Percentiles rank a stretch among this genome's conserved stretches.
Conservation (phyloP, 2,329 filamentous ascomycete species). For the Byssothecium circinans region DNA sequence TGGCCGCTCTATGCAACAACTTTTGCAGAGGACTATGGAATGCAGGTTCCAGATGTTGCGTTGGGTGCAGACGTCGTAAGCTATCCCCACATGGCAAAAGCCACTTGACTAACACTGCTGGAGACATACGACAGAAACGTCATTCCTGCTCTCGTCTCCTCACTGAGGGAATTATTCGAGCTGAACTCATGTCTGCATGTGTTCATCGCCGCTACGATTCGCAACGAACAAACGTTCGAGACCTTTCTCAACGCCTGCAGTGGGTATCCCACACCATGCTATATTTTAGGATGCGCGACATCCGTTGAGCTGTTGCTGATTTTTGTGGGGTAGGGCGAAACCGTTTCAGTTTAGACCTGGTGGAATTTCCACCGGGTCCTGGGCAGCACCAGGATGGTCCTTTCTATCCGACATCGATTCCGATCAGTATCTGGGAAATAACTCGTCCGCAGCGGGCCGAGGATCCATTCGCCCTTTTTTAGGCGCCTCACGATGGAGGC, state of each 20-base stretch:
- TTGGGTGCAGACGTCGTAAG: conserved; percentile 72
- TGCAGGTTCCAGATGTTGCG: conserved; percentile 60
- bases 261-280: conserved; percentile 44
- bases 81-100: conserved; percentile 11
- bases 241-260: conserved; percentile 64
- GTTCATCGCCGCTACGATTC: conserved; percentile 69
- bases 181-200: conserved; percentile 60
- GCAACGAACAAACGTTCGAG: conserved; percentile 70
- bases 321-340: conserved; percentile 45
- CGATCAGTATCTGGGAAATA: conserved; percentile 60
- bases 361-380: conserved; percentile 35
- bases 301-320: conserved; percentile 33
- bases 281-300: conserved; percentile 22
- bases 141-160: conserved; percentile 66
- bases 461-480: conserved; percentile 35
- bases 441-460: conserved; percentile 23
- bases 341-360: conserved; percentile 36
- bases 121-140: conserved; percentile 70
- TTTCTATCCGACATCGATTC: conserved; percentile 64
- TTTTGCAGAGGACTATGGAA: conserved; percentile 58
- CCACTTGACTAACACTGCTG: conserved; percentile 8
- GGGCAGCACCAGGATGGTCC: conserved; percentile 58
- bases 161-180: conserved; percentile 63
- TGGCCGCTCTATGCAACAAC: conserved; percentile 59
- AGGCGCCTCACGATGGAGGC: conserved; percentile 9